Conservation (phyloP, 2,329 filamentous ascomycete species). For the Alternaria solani region DNA sequence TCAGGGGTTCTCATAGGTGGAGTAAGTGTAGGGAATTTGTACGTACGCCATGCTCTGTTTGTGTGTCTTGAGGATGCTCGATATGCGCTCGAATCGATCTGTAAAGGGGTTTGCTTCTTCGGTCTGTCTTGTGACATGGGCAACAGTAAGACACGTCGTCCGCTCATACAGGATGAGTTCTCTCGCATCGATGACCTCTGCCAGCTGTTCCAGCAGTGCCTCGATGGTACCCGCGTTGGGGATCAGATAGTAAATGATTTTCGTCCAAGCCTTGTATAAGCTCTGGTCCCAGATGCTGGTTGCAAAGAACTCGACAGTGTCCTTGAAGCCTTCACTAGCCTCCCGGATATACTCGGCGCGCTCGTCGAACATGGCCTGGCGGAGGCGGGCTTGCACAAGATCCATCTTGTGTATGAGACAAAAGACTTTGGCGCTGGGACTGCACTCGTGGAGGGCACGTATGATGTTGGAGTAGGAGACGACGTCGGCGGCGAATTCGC, state of each 20-base stretch:
- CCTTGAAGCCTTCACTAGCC: conserved; percentile 74
- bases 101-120: conserved; percentile 84
- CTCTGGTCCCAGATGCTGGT: conserved; percentile 99
- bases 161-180: conserved; percentile 95
- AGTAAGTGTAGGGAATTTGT: conserved; percentile 35
- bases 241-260: conserved; percentile 97
- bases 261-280: conserved; percentile 97
- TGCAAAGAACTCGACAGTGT: conserved; percentile 79
- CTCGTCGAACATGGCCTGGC: conserved; percentile 84
- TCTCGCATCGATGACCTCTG: conserved; percentile 86
- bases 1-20: neutral
- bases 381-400: conserved; percentile 80
- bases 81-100: conserved; percentile 93
- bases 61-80: conserved; percentile 98
- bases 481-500: conserved; percentile 91
- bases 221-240: conserved; percentile 91
- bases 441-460: conserved; percentile 85
- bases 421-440: conserved; percentile 82
- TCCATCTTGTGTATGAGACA: conserved; percentile 99
- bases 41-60: conserved; percentile 75
- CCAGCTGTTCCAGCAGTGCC: conserved; percentile 80
- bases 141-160: conserved; percentile 96
- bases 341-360: conserved; percentile 78
- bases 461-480: conserved; percentile 93
- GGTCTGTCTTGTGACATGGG: conserved; percentile 79